A percentile compares a stretch with the other conserved stretches of the same genome.
Conservation (phyloP, 192 early-diverging fungal species). For the Lobosporangium transversale region DNA sequence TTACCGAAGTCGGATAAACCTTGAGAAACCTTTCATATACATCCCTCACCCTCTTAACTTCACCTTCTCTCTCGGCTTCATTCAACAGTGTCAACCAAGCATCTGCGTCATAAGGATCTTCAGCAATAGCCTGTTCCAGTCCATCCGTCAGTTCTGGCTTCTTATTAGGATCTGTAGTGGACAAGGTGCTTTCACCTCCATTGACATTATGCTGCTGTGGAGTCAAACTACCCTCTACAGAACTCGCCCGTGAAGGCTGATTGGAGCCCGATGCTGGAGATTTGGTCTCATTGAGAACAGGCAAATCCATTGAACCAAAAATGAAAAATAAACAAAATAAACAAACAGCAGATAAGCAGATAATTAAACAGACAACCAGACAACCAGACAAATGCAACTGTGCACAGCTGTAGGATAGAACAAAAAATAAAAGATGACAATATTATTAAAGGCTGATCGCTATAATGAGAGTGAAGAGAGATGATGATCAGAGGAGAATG, state of each 20-base stretch:
- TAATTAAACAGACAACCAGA: neutral
- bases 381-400: neutral
- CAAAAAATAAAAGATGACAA: neutral
- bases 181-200: neutral
- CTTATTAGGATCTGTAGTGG: conserved; percentile 6
- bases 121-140: conserved; percentile 61
- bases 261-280: conserved; percentile 25
- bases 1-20: conserved; percentile 86
- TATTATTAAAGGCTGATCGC: neutral
- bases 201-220: neutral
- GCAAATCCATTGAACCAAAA: conserved; percentile 26
- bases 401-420: neutral
- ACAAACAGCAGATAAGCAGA: neutral
- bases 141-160: conserved; percentile 2
- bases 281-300: conserved; percentile 21
- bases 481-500: neutral
- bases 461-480: neutral
- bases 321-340: neutral
- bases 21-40: conserved; percentile 76
- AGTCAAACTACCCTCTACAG: conserved; percentile 20
- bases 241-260: conserved; percentile 21
- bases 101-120: conserved; percentile 68
- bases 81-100: conserved; percentile 73
- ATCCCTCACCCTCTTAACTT: conserved; percentile 66
- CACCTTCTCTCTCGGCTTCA: conserved; percentile 67